Base-by-base conservation (phyloP, 116 monocot species). In the Iris pallida region DNA sequence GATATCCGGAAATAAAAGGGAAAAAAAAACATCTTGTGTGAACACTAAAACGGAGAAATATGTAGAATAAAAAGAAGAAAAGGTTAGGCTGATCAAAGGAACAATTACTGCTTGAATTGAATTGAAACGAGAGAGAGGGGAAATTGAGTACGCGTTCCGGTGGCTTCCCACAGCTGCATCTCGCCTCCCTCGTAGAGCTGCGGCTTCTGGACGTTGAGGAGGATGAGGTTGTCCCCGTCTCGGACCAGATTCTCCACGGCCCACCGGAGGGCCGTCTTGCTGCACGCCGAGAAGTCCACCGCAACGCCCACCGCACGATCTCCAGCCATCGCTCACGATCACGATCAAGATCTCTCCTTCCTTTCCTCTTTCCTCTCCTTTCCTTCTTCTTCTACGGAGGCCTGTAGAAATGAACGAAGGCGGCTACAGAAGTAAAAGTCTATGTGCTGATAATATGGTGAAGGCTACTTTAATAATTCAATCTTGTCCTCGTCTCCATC, bases 271-370 rank as follows among this genome's bases (percentile, higher is more conserved):
- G 82, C 82, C 47, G 17, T 53, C 60, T 59, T 68, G 73, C 82
- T 77, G 73, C 77, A 72, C 53, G 73, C n/a, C 42, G 82, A 82
- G 77, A 82, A 82, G 60, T 82, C 82, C 77, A 73, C 43, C 54
- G 82, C 82, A 73, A 77, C 77, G 16, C 77, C 82, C 8, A 82
- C 55, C 65, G 68, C 52, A 20, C 82, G 66, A 51, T 77, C 77
- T 45, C 46, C 71, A 14, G 76, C 48, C 67, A 61, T 66, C 65
- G 7, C 13, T 13, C 13, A 7, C 49, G 49, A 51, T 51, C 49
- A 6, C 47, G 47, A 48, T 48, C 47, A 6, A 5, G 13, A 51
- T 13, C 49, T 7, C 13, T 6, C 57, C 47, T 54, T 17, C 4
- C 15, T 53, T 42, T 6, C 20, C 55, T 65, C 47, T 18, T 6